A percentile compares a stretch with the other conserved stretches of the same genome.
These are phyloP conservation scores for Myxozyma vanderwaltii DNA, from an alignment of 805 yeast species.

Conservation along the genomic window DNA sequence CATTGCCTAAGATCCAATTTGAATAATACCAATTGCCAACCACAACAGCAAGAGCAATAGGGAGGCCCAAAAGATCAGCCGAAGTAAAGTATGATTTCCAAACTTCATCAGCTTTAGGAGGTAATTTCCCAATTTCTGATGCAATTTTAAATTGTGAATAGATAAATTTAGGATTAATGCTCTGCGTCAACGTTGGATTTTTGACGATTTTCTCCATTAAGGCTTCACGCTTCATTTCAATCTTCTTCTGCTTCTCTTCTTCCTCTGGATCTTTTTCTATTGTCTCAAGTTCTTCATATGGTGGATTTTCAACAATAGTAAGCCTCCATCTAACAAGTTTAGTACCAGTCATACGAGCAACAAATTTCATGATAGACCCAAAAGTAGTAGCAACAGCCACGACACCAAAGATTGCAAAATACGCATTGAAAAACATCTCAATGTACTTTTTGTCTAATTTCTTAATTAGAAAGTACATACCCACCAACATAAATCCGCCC, in stretches of 20 bases:
- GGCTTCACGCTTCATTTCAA: conserved; percentile 10
- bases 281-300: conserved; percentile 45
- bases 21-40: conserved; percentile 37
- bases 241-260: conserved; percentile 18
- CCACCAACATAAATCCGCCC: conserved; percentile 47
- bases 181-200: conserved; percentile 14
- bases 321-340: conserved; percentile 22
- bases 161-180: conserved; percentile 14
- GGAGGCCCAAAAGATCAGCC: conserved; percentile 28
- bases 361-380: conserved; percentile 20
- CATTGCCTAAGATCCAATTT: conserved; percentile 54
- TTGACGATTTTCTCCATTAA: conserved; percentile 16
- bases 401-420: conserved; percentile 44
- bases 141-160: conserved; percentile 16
- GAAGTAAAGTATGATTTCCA: conserved; percentile 21
- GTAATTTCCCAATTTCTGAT: conserved; percentile 13
- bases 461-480: conserved; percentile 46
- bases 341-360: conserved; percentile 9
- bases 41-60: conserved; percentile 32
- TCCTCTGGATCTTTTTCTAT: conserved; percentile 38
- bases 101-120: conserved; percentile 22
- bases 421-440: conserved; percentile 43
- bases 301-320: conserved; percentile 22
- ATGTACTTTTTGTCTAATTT: conserved; percentile 43
- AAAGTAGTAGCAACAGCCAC: conserved; percentile 43